Evolutionary conservation across 2,329 filamentous ascomycete species (phyloP), one percentile per base, ranked within the genome.

Genomic region (Trichoderma breve): DNA sequence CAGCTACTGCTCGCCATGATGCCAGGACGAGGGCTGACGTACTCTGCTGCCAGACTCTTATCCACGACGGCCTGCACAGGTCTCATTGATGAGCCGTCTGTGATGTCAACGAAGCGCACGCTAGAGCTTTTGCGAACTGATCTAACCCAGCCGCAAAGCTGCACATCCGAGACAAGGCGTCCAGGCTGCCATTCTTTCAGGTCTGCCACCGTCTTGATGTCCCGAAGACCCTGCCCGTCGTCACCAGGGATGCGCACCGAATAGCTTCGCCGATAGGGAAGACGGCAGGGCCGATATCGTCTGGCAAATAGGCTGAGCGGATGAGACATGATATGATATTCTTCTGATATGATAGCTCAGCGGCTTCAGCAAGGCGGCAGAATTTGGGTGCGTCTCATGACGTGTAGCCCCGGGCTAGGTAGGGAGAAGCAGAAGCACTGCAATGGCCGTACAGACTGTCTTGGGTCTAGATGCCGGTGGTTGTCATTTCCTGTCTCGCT

Each of bases 71-170:
- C 93, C 83, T 99, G 96, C 70, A 98, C 81, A 32, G 93, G 86
- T 73, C 91, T 86, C 75, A 93, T 85, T 55, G 92, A 94, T 14
- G 94, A 97, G 58, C 96, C 96, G 84, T 99, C 96, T 12, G 92
- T 91, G 67, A 98, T 86, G 73, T 94, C 89, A 67, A 95, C 91
- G 83, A 99, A 98, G 6, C 92, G 91, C 73, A 92, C 86, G 26
- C 88, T 88, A 80, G 98, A 97, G 85, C 97, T 94, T 80, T 93
- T 93, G 74, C 95, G 89, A 73, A 97, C 91, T 4, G 93, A 95
- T 74, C 93, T 89, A 70, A 98, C 87, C 83, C 92, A 95, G 73
- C 95, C 95, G 79, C 92, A 88, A 76, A 97, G 84, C 71, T 86
- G 86, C 62, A 92, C 85, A 76, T 86, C 80, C n/a, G 81, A 75